Evolutionary conservation across 805 yeast genomes (phyloP), one percentile per base, ranked within the genome.

Genomic region (Saccharomycopsis capsularis): DNA sequence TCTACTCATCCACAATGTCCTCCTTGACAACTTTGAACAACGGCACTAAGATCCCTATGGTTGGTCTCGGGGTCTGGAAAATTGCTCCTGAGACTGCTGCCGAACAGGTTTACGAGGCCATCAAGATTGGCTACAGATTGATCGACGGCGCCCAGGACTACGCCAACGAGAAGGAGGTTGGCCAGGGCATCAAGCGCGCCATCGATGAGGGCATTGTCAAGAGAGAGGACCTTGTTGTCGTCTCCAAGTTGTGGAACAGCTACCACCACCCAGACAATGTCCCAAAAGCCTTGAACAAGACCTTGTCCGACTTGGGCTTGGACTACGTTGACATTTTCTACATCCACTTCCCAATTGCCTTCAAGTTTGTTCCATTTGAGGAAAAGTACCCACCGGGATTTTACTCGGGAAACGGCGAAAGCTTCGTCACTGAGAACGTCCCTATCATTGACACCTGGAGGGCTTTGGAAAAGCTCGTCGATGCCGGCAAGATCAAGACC

Each of bases 331-430:
- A 88, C 67, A 68, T 88, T 57, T 86, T 79, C 70, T 82, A 85
- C 68, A 85, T 88, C 63, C 96, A 88, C 64, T 88, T 88, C 81
- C 96, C 96, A 60, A 74, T 88, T 65, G 85, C 96, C 19, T 83
- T 81, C 68, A 82, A 82, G 62, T 86, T 73, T 62, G 90, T 88
- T 30, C 91, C 90, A 48, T 72, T 85, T 54, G 88, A 81, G 53
- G 85, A 76, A 55, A 76, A 76, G 54, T 88, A 87, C 67, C 95
- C 95, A 42, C 86, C 95, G 29, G 81, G 79, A 2, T 74, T 81
- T 63, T 81, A 81, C 70, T 68, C 70, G 66, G 67, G 73, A 55
- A 71, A 70, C 51, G 74, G 68, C 42, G 68, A 69, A 52, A 68
- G 70, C 40, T 63, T 68, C 53, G 57, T 53, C 43, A 70, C 66